Evolutionary conservation across 2,329 filamentous ascomycete species (phyloP).

Genomic region (Scedosporium boydii): DNA sequence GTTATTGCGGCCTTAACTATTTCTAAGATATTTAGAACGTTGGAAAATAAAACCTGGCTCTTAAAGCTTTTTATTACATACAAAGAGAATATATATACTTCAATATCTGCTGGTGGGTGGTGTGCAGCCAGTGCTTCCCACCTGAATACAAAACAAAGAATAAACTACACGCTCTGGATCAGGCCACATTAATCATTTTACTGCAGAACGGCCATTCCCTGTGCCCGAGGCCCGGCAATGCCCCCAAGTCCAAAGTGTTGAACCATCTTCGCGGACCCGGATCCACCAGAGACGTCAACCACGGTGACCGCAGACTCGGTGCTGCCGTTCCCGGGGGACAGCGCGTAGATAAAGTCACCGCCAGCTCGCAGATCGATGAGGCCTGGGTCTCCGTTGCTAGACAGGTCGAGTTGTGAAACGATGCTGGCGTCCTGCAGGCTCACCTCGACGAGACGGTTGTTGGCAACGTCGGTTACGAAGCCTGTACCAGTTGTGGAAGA

Average conservation of each 20-base stretch:
- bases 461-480: slow-evolving; percentile 47
- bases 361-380: slow-evolving; percentile 44
- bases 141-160: too few relatives aligned
- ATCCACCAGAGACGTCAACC: slow-evolving; percentile 18
- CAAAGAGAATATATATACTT: too few relatives aligned
- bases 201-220: slow-evolving; percentile 18
- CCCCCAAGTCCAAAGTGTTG: slow-evolving; percentile 21
- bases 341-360: slow-evolving; percentile 47
- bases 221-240: slow-evolving; percentile 17
- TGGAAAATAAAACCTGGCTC: too few relatives aligned
- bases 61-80: too few relatives aligned
- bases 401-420: slow-evolving; percentile 29
- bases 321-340: slow-evolving; percentile 42
- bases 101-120: too few relatives aligned
- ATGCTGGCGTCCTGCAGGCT: slow-evolving; percentile 37
- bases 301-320: slow-evolving; percentile 26
- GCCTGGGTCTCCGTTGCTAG: slow-evolving; percentile 37
- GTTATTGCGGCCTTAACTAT: too few relatives aligned
- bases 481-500: slow-evolving; percentile 36
- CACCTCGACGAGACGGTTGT: slow-evolving; percentile 48
- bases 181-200: neutral
- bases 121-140: too few relatives aligned
- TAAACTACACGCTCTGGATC: too few relatives aligned
- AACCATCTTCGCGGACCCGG: slow-evolving; percentile 15
- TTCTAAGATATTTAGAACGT: too few relatives aligned